Evolutionary conservation across 495 filamentous ascomycete species (phyloP), one percentile per base, ranked within the genome.

Genomic region (Aspergillus cavernicola): DNA sequence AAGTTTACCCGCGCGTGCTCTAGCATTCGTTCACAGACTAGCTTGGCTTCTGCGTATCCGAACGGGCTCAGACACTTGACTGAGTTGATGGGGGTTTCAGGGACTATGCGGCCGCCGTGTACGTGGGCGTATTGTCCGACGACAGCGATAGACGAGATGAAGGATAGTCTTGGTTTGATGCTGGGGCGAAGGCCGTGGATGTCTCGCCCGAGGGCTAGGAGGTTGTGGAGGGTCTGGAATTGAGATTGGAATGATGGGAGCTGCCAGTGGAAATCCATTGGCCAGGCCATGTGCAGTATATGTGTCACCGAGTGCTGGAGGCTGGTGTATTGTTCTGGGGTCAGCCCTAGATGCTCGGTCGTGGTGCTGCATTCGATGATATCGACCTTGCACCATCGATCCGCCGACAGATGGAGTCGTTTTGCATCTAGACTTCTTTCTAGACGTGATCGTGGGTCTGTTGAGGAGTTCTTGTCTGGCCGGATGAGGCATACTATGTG

Each of bases 261-360:
- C 0, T 71, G 62, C 1, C 74, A 59, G 23, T 63, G 77, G 32
- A 48, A 66, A 57, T 67, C 76, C 77, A 82, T 80, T 0, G 75
- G 77, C 78, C 79, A 82, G 3, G 79, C 79, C 45, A 76, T 80
- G 59, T 83, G 79, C 20, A 82, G 57, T 20, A 82, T 76, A 37
- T 80, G 70, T 1, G 80, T 82, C 12, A 74, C 72, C n/a, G 39
- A 50, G 6, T 61, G 29, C 1, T 62, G 42, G 0, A 81, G 70
- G 8, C 24, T 38, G 15, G 61, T 24, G 52, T 80, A 81, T 0
- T 67, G 65, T 6, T 44, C 18, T 3, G 33, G 7, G 0, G 66
- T 18, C 3, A 84, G 64, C 1, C 77, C 80, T 1, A 84, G 71
- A 42, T 39, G 32, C 7, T 40, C 6, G 6, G 18, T 23, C 4